Evolutionary conservation across 2,329 filamentous ascomycete species (phyloP), one percentile per base, ranked within the genome.

Genomic region (Chaetomiaceae sp.): DNA sequence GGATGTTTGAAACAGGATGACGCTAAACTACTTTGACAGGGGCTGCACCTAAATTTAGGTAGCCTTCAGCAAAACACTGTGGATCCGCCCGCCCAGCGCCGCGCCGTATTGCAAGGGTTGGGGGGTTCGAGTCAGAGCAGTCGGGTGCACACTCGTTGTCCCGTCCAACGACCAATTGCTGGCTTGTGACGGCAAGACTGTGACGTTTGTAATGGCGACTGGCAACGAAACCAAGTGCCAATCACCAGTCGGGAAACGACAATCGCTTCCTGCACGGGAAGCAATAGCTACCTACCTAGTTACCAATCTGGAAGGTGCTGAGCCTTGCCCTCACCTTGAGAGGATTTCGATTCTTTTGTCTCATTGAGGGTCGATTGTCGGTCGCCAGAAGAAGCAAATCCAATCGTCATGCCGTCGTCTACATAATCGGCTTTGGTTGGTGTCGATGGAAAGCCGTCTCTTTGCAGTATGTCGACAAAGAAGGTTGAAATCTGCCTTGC

Each of bases 401-500:
- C n/a, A n/a, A n/a, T n/a, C n/a, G n/a, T n/a, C n/a, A n/a, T n/a
- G n/a, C n/a, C n/a, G n/a, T n/a, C n/a, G n/a, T n/a, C n/a, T n/a
- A n/a, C n/a, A n/a, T n/a, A n/a, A n/a, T n/a, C n/a, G n/a, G n/a
- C n/a, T n/a, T n/a, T n/a, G n/a, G n/a, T n/a, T n/a, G n/a, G n/a
- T n/a, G n/a, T n/a, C n/a, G n/a, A 20, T 45, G 14, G 25, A 14
- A 18, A n/a, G 20, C 25, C 20, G n/a, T n/a, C n/a, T n/a, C n/a
- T n/a, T n/a, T 33, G 10, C 10, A 25, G n/a, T 25, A 38, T 14
- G 41, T 9, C 3, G 14, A 20, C 30, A 44, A 30, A 23, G 18
- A 18, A 16, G 27, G 33, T 25, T 16, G 40, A 38, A 50, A 42
- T 50, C 41, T 61, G 55, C 55, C 55, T 55, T 59, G 60, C 60